A percentile compares a stretch with the other conserved stretches of the same genome.
phyloP scores from a whole-genome alignment of 2,329 filamentous ascomycete genomes.

The Beauveria sp. region DNA sequence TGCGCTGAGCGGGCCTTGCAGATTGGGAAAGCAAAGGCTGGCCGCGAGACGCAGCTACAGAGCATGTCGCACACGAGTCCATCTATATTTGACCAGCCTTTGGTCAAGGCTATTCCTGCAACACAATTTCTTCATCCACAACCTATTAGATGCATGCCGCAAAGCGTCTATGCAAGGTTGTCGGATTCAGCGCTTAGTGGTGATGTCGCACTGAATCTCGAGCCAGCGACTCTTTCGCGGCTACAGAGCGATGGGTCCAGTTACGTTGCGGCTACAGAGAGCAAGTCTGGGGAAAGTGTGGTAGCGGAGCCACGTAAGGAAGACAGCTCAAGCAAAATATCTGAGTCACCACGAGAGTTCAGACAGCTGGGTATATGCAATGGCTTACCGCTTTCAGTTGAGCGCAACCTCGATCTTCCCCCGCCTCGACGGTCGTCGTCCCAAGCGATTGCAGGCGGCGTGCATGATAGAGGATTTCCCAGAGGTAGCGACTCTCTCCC shows the following conservation, averaged over 20 bases:
- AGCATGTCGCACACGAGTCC: constrained; percentile 1
- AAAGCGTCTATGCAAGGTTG: background rate
- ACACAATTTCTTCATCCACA: constrained; percentile 3
- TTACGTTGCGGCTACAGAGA: background rate
- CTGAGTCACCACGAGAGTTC: background rate
- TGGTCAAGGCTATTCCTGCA: background rate
- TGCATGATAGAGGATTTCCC: background rate
- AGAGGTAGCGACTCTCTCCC: background rate
- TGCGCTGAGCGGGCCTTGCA: background rate
- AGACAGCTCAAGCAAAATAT: background rate
- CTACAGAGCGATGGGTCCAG: background rate
- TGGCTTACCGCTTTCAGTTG: background rate
- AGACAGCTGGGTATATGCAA: background rate
- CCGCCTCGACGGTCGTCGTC: too few species aligned
- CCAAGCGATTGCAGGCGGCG: background rate
- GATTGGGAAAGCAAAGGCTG: background rate
- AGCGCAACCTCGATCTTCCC: background rate
- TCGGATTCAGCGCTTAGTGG: background rate
- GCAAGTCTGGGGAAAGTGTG: background rate
- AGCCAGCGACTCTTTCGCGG: background rate
- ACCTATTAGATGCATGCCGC: constrained; percentile 2
- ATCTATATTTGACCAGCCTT: background rate
- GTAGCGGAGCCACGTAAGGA: background rate
- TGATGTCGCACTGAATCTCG: background rate
- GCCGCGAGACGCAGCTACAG: background rate